These are phyloP conservation scores for Stagonosporopsis cucurbitacearum DNA, from an alignment of 2,329 filamentous ascomycete genomes.

Conservation along the genomic window DNA sequence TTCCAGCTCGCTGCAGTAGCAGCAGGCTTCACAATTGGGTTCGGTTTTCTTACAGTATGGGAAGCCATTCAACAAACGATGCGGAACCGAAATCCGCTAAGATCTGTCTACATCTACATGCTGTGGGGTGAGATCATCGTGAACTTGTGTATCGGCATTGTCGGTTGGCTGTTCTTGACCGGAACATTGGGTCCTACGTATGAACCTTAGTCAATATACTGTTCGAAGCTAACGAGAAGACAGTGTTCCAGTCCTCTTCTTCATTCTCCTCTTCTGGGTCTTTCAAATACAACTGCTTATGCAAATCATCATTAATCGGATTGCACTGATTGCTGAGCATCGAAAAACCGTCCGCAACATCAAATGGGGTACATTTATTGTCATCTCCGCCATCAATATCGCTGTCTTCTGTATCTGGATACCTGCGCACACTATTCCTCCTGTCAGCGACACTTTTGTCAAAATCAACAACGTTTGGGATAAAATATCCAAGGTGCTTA, in stretches of 20 bases:
- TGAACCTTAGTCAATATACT: conserved; percentile 4
- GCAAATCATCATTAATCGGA: conserved; percentile 64
- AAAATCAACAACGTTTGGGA: conserved; percentile 61
- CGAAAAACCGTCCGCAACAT: conserved; percentile 48
- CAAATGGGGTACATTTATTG: conserved; percentile 56
- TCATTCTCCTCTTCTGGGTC: conserved; percentile 43
- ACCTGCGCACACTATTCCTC: conserved; percentile 51
- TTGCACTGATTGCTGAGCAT: conserved; percentile 57
- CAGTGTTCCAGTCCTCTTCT: conserved; percentile 42
- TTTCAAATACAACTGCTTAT: conserved; percentile 57
- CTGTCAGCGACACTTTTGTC: conserved; percentile 49
- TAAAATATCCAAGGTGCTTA: conserved; percentile 59
- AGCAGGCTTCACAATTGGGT: conserved; percentile 46
- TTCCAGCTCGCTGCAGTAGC: conserved; percentile 41
- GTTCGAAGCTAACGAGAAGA: conserved; percentile 1
- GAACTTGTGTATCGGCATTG: conserved; percentile 38
- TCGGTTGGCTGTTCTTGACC: conserved; percentile 43
- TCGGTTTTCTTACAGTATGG: conserved; percentile 44
- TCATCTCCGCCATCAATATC: conserved; percentile 60
- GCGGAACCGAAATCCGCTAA: conserved; percentile 42
- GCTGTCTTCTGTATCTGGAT: conserved; percentile 63
- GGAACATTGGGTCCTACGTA: conserved; percentile 40
- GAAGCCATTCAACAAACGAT: conserved; percentile 46
- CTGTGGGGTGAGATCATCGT: conserved; percentile 44
- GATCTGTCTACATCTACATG: conserved; percentile 47